Evolutionary conservation across 192 early-diverging fungal genomes (phyloP), one percentile per base, ranked within the genome.

Genomic region (Gaertneriomyces sp.): DNA sequence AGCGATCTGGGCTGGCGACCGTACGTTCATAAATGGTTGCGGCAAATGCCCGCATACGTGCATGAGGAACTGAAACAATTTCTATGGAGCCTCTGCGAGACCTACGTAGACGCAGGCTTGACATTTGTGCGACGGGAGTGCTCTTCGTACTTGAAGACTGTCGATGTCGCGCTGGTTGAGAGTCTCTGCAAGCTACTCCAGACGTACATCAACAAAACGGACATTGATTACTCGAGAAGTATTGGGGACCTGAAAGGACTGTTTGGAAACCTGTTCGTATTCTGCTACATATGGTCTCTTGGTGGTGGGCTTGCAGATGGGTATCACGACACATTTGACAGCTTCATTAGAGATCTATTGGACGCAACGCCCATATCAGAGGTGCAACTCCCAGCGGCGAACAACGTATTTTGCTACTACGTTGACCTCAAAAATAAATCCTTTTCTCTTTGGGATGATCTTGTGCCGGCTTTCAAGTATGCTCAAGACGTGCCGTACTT

Each of bases 241-340:
- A 64, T 72, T 33, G 69, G 53, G 14, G 84, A 85, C 12, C 44
- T 78, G 41, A 76, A 76, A 58, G 40, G 42, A 0, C 56, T 83
- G 12, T 78, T 83, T 60, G 58, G 65, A 41, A 63, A 83, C 57
- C 49, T 85, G 11, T 85, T 85, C 55, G 57, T 85, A 10, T 86
- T 85, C 50, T 81, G 80, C 73, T 85, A 79, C 49, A 63, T 75
- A 25, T 86, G 84, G 84, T 67, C 77, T 1, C 47, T 85, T 40
- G 84, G 84, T 17, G 84, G 84, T 8, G 85, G 82, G 47, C 61
- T 85, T 25, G 80, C 82, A 4, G 82, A 86, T 63, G 77, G 81
- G 6, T 72, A 75, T 55, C 84, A 85, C 40, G 84, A 85, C 39
- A 49, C 40, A 4, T 85, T 85, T 57, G 81, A 85, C 68, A 78